These are phyloP conservation scores for Euphorbia celastroides DNA, from an alignment of 441 rosid genomes.

Conservation along the genomic window DNA sequence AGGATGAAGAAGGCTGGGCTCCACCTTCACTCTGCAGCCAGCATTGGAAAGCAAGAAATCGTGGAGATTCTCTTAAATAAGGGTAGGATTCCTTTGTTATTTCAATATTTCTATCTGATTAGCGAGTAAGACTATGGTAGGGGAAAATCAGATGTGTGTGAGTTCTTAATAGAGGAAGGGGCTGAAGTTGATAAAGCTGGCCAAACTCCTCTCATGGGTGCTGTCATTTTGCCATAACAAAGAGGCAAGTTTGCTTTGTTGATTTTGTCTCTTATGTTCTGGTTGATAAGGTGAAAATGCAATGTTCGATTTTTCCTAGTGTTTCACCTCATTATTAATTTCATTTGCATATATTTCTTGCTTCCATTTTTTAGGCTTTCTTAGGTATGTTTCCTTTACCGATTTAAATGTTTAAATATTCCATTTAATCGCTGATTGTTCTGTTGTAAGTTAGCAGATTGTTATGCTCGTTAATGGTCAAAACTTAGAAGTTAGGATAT, in stretches of 20 bases:
- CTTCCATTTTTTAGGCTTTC: background rate
- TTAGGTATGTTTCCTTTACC: background rate
- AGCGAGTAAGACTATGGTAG: constrained; percentile 26
- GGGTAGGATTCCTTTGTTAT: constrained; percentile 27
- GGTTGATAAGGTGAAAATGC: background rate
- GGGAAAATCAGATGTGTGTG: constrained; percentile 70
- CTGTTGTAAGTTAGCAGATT: background rate
- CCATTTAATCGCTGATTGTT: background rate
- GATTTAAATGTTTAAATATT: background rate
- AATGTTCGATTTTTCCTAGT: background rate
- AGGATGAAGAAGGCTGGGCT: constrained; percentile 95
- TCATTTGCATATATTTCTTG: background rate
- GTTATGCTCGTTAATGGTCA: background rate
- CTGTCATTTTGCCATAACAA: constrained; percentile 62
- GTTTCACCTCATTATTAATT: background rate
- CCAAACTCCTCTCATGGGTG: constrained; percentile 78
- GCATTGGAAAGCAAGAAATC: constrained; percentile 66
- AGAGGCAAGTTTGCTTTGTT: constrained; percentile 38
- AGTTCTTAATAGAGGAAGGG: constrained; percentile 80
- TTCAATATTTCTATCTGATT: background rate
- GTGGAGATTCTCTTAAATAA: constrained; percentile 47
- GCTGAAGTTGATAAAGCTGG: constrained; percentile 82
- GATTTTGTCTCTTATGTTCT: background rate
- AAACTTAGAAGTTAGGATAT: too few species aligned
- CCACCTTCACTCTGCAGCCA: constrained; percentile 81